phyloP scores from a whole-genome alignment of 164 flowering plant species.

The Vitis rotundifolia region DNA sequence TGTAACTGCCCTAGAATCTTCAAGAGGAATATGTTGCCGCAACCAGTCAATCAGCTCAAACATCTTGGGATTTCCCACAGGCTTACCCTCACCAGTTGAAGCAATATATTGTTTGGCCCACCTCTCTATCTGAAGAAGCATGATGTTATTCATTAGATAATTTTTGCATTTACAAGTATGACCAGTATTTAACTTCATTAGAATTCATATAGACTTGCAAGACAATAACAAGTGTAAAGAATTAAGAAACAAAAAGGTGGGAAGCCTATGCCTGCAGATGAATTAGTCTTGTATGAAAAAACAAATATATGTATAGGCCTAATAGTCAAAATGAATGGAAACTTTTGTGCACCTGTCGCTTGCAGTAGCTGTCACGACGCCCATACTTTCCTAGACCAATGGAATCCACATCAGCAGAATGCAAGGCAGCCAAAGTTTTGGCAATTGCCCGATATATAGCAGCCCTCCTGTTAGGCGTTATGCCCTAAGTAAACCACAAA shows the following conservation, averaged over 20 bases:
- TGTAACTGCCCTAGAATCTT: constrained; percentile 77
- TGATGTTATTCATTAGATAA: background rate
- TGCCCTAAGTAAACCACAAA: constrained; percentile 45
- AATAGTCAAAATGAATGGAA: background rate
- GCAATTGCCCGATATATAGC: constrained; percentile 71
- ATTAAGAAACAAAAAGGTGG: no score
- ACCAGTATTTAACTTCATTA: background rate
- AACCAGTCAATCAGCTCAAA: constrained; percentile 77
- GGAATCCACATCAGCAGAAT: constrained; percentile 70
- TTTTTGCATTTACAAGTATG: background rate
- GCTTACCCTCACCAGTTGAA: constrained; percentile 85
- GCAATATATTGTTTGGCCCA: constrained; percentile 91
- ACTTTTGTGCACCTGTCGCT: constrained; percentile 62
- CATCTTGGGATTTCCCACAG: constrained; percentile 81
- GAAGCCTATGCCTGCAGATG: no score
- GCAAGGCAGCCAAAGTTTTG: constrained; percentile 69
- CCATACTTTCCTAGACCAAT: constrained; percentile 81
- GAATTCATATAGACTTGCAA: background rate
- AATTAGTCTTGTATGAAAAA: background rate
- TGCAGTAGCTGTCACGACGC: constrained; percentile 71
- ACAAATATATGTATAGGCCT: background rate
- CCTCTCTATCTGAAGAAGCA: constrained; percentile 70
- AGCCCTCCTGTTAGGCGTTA: constrained; percentile 59
- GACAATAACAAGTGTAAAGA: background rate
- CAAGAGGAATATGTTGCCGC: constrained; percentile 66